Percentiles rank a stretch among this genome's conserved stretches.
phyloP scores from a whole-genome alignment of 345 rosid species.

The Ricinus communis region DNA sequence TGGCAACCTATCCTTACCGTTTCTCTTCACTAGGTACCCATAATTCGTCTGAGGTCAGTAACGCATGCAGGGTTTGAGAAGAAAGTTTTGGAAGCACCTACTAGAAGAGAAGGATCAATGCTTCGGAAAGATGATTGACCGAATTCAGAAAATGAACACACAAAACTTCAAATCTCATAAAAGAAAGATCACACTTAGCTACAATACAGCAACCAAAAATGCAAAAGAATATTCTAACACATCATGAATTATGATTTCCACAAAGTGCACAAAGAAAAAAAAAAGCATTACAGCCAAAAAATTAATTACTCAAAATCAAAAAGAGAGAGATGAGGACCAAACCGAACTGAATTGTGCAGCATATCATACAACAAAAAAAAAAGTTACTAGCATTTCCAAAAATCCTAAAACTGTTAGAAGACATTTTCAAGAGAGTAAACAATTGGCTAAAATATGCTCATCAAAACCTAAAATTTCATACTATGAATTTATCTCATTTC shows the following conservation, averaged over 20 bases:
- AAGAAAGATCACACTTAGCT: background rate
- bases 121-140: constrained; percentile 13
- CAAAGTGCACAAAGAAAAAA: background rate
- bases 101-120: constrained; percentile 19
- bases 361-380: background rate
- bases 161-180: background rate
- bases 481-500: background rate
- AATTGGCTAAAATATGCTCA: background rate
- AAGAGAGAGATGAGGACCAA: background rate
- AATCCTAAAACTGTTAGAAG: background rate
- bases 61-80: constrained; percentile 82
- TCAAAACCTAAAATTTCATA: constrained; percentile 4
- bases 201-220: background rate
- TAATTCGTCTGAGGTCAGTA: constrained; percentile 89
- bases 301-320: background rate
- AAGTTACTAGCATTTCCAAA: background rate
- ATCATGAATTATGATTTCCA: background rate
- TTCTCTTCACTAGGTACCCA: constrained; percentile 95
- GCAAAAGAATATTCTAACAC: background rate
- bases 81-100: constrained; percentile 95
- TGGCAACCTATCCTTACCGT: constrained; percentile 62
- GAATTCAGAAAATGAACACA: constrained; percentile 12
- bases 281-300: background rate
- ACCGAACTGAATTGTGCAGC: background rate
- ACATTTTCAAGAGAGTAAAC: background rate